Percentiles rank a stretch among this genome's conserved stretches.
Conservation (phyloP, 1,139 yeast genomes). For the Yamadazyma taylorii region DNA sequence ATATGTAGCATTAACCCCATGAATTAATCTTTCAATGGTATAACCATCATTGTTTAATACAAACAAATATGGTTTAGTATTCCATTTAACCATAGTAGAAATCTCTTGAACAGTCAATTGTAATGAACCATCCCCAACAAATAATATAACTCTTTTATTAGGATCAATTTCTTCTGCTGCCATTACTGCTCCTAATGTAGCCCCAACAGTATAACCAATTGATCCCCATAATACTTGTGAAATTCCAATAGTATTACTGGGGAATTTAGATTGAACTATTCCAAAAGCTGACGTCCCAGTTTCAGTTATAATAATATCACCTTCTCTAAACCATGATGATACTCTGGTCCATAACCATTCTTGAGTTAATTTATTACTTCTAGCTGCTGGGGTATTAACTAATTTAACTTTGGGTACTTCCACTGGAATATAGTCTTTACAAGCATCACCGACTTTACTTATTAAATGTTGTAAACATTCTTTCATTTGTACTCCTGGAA, state of each 20-base stretch:
- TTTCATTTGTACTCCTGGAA: constrained; percentile 80
- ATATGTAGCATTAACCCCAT: constrained; percentile 73
- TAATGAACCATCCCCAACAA: constrained; percentile 89
- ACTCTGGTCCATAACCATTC: constrained; percentile 82
- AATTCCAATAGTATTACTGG: constrained; percentile 69
- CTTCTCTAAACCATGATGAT: constrained; percentile 71
- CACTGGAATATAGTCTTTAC: constrained; percentile 40
- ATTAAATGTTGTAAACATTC: constrained; percentile 55
- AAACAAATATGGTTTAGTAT: constrained; percentile 75
- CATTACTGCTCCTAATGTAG: constrained; percentile 80
- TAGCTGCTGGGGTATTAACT: constrained; percentile 30
- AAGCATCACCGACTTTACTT: constrained; percentile 33
- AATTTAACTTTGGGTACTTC: constrained; percentile 48
- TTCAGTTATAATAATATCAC: constrained; percentile 80
- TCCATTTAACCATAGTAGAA: constrained; percentile 80
- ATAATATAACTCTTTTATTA: constrained; percentile 69
- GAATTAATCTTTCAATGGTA: constrained; percentile 86
- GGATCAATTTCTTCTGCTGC: constrained; percentile 78
- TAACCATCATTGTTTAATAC: constrained; percentile 85
- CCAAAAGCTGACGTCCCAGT: constrained; percentile 93
- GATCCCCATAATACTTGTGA: constrained; percentile 93
- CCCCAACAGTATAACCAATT: constrained; percentile 85
- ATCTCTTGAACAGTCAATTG: constrained; percentile 88
- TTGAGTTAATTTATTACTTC: constrained; percentile 51
- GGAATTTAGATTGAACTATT: constrained; percentile 76